A percentile compares a stretch with the other conserved stretches of the same genome.
Conservation (phyloP, 306 rosid species). For the Ochetophila trinervis region DNA sequence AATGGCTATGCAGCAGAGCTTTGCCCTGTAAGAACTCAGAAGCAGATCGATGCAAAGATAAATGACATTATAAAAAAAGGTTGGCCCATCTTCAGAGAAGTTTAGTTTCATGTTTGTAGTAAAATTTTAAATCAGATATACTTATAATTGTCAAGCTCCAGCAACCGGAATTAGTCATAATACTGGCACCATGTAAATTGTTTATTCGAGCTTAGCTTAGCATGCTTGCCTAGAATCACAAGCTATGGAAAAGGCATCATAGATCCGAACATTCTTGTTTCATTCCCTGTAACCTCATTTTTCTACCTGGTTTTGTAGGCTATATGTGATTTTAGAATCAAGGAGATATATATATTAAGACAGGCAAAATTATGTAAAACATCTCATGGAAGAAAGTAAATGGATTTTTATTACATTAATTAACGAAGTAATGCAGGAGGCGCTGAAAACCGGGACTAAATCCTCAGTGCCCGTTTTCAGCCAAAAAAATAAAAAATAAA, state of each 20-base stretch:
- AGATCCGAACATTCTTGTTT: not conserved
- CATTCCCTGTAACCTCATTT: not conserved
- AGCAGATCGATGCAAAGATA: constrained; percentile 68
- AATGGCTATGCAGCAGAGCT: constrained; percentile 87
- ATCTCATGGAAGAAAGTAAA: too few relatives aligned
- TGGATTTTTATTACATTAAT: too few relatives aligned
- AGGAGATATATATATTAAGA: too few relatives aligned
- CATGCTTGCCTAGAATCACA: not conserved
- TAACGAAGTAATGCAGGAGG: too few relatives aligned
- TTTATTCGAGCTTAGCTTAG: not conserved
- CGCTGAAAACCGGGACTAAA: too few relatives aligned
- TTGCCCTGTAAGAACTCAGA: constrained; percentile 72
- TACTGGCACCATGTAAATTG: constrained; percentile 6
- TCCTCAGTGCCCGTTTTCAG: too few relatives aligned
- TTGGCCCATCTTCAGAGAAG: constrained; percentile 88
- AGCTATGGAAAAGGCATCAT: constrained; percentile 10
- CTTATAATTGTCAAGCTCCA: not conserved
- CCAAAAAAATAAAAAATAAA: too few relatives aligned
- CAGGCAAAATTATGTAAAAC: too few relatives aligned
- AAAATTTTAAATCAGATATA: not conserved
- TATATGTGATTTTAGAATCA: too few relatives aligned
- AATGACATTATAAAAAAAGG: constrained; percentile 72
- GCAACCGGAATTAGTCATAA: not conserved
- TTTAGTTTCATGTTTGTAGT: constrained; percentile 13
- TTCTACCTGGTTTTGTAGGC: not conserved